phyloP scores from a whole-genome alignment of 148 eudicot species.

The Polygonum maritimum region DNA sequence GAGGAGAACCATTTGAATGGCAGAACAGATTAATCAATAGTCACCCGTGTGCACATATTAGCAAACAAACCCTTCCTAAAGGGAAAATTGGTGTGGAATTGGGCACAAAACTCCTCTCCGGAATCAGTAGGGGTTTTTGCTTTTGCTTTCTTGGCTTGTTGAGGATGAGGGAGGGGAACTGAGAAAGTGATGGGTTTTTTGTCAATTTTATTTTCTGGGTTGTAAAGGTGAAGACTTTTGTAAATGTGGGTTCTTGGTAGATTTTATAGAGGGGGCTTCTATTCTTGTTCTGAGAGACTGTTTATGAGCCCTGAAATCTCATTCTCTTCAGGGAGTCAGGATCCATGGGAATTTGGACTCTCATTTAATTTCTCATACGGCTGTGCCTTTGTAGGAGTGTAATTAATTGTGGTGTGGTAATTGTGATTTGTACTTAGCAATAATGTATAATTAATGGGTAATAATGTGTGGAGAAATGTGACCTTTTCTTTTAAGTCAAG shows the following conservation, averaged over 20 bases:
- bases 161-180: neutral
- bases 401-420: neutral
- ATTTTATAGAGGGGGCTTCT: neutral
- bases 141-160: neutral
- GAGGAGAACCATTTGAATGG: constrained; percentile 10
- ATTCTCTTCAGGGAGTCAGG: neutral
- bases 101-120: neutral
- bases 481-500: constrained; percentile 3
- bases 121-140: constrained; percentile 1
- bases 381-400: neutral
- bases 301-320: neutral
- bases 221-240: neutral
- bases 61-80: neutral
- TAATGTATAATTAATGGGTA: neutral
- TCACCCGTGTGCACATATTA: constrained; percentile 10
- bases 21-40: neutral
- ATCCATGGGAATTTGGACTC: neutral
- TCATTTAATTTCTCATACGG: neutral
- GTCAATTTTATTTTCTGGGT: neutral
- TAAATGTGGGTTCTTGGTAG: neutral
- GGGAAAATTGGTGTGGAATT: neutral
- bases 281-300: neutral
- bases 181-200: neutral
- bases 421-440: constrained; percentile 1
- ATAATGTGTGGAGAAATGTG: neutral